Evolutionary conservation across 2,329 filamentous ascomycete genomes (phyloP).

Genomic region (Passalora sequoiae): DNA sequence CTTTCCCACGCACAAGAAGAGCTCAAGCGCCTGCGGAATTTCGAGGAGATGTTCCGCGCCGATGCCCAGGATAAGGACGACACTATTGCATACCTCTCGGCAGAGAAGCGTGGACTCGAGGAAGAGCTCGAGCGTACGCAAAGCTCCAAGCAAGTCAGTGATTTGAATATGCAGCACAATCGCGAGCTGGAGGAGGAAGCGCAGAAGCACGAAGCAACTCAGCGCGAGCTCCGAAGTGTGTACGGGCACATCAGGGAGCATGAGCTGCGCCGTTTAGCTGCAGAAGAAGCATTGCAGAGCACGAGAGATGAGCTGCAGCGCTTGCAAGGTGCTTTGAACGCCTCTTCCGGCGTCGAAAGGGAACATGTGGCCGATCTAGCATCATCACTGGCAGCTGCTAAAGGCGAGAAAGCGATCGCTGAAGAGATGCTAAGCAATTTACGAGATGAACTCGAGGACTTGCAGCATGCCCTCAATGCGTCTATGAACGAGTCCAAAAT

Average conservation of each 20-base stretch:
- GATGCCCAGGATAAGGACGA: constrained; percentile 6
- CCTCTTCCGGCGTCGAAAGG: constrained; percentile 1
- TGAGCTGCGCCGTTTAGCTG: constrained; percentile 8
- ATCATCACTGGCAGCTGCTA: constrained; percentile 3
- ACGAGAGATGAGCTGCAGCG: constrained; percentile 6
- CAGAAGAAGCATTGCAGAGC: constrained; percentile 5
- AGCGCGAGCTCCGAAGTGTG: constrained; percentile 17
- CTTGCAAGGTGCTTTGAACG: constrained; percentile 3
- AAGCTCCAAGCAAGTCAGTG: constrained; percentile 14
- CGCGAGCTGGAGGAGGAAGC: constrained; percentile 24
- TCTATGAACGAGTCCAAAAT: not conserved
- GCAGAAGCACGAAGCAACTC: constrained; percentile 21
- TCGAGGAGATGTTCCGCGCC: not conserved
- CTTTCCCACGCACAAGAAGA: constrained; percentile 1
- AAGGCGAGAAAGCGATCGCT: constrained; percentile 7
- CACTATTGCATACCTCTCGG: not conserved
- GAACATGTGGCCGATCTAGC: constrained; percentile 7
- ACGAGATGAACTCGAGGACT: not conserved
- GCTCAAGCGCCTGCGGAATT: not conserved
- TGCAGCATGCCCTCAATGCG: constrained; percentile 1
- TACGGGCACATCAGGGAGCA: constrained; percentile 18
- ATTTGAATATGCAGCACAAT: constrained; percentile 21
- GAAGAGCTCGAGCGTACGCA: constrained; percentile 2
- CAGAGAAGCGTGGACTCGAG: not conserved
- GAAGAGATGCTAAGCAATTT: constrained; percentile 1